A percentile compares a stretch with the other conserved stretches of the same genome.
These are phyloP conservation scores for Catharanthus roseus DNA, from an alignment of 257 asterid species.

Conservation along the genomic window DNA sequence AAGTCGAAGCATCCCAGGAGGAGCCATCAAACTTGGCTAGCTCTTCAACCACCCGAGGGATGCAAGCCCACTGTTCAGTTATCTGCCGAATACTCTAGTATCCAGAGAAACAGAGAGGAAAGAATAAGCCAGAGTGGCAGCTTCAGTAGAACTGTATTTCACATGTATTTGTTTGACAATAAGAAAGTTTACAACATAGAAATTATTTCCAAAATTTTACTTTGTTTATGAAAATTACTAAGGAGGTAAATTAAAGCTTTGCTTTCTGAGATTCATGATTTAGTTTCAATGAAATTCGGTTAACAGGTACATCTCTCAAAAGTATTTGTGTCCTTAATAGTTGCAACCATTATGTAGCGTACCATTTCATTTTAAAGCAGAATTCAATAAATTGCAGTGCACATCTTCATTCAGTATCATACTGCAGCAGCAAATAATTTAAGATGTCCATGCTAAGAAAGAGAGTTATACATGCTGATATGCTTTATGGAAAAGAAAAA, in stretches of 20 bases:
- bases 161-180: neutral
- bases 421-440: neutral
- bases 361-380: neutral
- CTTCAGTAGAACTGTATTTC: neutral
- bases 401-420: neutral
- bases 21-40: slow-evolving; percentile 40
- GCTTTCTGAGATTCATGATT: neutral
- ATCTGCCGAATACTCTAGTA: slow-evolving; percentile 45
- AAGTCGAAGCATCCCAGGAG: slow-evolving; percentile 16
- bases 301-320: neutral
- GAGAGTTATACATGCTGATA: neutral
- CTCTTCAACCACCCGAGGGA: slow-evolving; percentile 78
- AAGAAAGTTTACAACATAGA: neutral
- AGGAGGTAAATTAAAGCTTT: neutral
- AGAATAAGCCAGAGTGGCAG: neutral
- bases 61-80: slow-evolving; percentile 78
- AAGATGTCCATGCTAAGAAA: neutral
- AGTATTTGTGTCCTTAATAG: neutral
- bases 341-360: neutral
- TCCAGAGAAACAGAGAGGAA: neutral
- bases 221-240: neutral
- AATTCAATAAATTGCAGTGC: neutral
- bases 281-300: neutral
- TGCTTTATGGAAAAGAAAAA: too few relatives aligned
- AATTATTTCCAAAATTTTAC: neutral